Base-by-base conservation (phyloP, 1,284 basidiomycete genomes). In the Tilletiaria anomala region DNA sequence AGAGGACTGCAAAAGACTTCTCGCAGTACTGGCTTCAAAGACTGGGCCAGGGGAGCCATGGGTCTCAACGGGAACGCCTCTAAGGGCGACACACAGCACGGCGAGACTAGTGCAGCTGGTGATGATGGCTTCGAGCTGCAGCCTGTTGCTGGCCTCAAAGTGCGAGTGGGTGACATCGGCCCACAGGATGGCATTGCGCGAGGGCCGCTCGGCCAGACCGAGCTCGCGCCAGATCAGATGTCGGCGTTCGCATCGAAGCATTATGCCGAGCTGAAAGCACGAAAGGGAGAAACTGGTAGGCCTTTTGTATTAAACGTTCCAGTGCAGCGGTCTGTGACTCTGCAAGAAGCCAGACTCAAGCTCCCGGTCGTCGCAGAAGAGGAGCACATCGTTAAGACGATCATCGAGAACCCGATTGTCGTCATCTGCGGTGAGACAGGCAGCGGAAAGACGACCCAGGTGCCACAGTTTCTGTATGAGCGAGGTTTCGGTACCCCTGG, bases 361-460 rank as follows among this genome's bases (percentile, higher is more conserved):
- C 72, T 99, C 1, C 93, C 93, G 3, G 86, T 97, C 45, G 76
- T 88, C 5, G 78, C 81, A 11, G 89, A 97, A 67, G 93, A 99
- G 61, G 88, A 97, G 61, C 74, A 77, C 3, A 87, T 99, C 42
- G 82, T 97, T 75, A 87, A 93, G 61, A 78, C 85, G 2, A 79
- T 99, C 39, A 69, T 87, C 44, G 72, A 94, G 41, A 79, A 97
- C 61, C 77, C 82, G 3, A 78, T 82, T 10, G 75, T 78, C 14
- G 74, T 82, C 38, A 75, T 83, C 35, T 82, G 79, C 53, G 81
- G 80, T 67, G 80, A 82, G 67, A 99, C 93, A 5, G 93, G 93
- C 45, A 91, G 85, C 60, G 93, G 93, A 39, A 99, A 97, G 71
- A 97, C 93, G 1, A 99, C 93, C 0, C 93, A 97, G 68, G 79